phyloP scores from a whole-genome alignment of 768 basidiomycete genomes.

The Jaapia argillacea region DNA sequence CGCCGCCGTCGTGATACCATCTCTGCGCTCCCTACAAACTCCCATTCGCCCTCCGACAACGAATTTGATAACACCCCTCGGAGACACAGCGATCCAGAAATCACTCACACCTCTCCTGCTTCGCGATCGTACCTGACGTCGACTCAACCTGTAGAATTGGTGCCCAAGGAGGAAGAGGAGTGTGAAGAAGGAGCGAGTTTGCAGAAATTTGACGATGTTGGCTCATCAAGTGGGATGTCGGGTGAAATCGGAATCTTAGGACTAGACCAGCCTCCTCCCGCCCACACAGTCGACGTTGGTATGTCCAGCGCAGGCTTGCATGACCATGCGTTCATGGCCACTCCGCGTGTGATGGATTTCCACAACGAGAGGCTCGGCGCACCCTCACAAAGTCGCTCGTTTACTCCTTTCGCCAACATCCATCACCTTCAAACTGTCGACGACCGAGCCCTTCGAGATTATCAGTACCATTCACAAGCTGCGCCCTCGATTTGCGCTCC shows the following conservation, averaged over 20 bases:
- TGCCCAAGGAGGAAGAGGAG: not conserved
- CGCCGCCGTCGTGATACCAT: not conserved
- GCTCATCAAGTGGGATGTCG: no score
- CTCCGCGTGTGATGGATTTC: no score
- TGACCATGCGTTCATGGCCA: no score
- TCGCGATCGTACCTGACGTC: not conserved
- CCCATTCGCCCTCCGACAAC: not conserved
- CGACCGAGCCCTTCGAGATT: not conserved
- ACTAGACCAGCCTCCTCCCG: no score
- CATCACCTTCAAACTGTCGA: slow-evolving; percentile 5
- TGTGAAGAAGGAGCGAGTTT: not conserved
- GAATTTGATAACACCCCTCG: not conserved
- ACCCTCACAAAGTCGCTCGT: not conserved
- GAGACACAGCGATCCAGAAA: not conserved
- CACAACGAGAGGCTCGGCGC: no score
- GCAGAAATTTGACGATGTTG: no score
- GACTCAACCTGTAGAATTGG: not conserved
- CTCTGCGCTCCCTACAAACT: not conserved
- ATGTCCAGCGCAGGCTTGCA: no score
- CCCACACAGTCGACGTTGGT: no score
- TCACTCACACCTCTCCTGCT: not conserved
- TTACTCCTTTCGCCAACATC: not conserved
- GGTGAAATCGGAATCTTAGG: no score
- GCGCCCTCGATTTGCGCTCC: slow-evolving; percentile 4
- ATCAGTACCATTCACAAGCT: not conserved